A percentile compares a stretch with the other conserved stretches of the same genome.
Conservation (phyloP, 768 basidiomycete species). For the Collybia mongolica region DNA sequence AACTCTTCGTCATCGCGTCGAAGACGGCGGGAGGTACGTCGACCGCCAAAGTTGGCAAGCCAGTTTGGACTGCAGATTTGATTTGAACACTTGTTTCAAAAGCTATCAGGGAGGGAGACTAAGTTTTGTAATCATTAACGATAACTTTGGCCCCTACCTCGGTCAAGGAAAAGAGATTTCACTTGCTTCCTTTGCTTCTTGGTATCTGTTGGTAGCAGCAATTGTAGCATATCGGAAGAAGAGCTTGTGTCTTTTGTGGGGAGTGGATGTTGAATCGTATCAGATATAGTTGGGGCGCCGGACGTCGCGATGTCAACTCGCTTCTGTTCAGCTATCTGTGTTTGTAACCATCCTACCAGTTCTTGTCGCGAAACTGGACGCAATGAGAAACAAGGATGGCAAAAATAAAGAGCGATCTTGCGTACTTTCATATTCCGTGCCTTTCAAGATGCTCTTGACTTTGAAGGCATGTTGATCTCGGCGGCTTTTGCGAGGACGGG, state of each 20-base stretch:
- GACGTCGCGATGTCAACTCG: constrained; percentile 67
- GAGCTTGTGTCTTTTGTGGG: constrained; percentile 35
- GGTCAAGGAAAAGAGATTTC: constrained; percentile 67
- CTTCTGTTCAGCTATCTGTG: constrained; percentile 79
- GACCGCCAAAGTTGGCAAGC: constrained; percentile 68
- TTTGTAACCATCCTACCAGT: constrained; percentile 71
- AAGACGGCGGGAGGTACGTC: constrained; percentile 64
- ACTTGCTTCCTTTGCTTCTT: constrained; percentile 76
- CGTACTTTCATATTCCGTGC: constrained; percentile 73
- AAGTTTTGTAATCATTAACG: neutral
- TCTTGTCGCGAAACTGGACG: constrained; percentile 54
- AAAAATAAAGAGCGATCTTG: neutral
- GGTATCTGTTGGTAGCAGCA: constrained; percentile 66
- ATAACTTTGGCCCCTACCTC: constrained; percentile 42
- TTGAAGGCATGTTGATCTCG: constrained; percentile 72
- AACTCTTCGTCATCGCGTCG: constrained; percentile 55
- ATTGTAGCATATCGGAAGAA: constrained; percentile 54
- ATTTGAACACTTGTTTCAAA: constrained; percentile 61
- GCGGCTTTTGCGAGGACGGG: constrained; percentile 51
- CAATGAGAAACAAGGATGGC: constrained; percentile 4
- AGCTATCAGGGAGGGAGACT: constrained; percentile 37
- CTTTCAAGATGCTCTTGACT: constrained; percentile 79
- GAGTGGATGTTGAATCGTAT: constrained; percentile 29
- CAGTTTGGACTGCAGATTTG: constrained; percentile 55
- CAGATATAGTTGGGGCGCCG: constrained; percentile 47